Evolutionary conservation across 106 monocot species (phyloP), one percentile per base, ranked within the genome.

Genomic region (Dendrobium officinale): DNA sequence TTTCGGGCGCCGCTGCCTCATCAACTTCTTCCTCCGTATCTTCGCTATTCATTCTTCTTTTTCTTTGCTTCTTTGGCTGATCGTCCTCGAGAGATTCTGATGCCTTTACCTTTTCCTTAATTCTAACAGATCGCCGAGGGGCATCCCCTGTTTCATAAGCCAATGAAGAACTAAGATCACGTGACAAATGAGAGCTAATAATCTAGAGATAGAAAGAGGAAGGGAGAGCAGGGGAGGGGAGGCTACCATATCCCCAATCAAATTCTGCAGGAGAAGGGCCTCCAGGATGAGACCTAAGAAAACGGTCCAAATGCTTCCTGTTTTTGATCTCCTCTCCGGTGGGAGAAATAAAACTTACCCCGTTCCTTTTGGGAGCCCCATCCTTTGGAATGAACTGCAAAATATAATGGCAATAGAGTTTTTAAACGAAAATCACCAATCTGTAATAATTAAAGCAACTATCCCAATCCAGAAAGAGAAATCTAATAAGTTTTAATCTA

Each of bases 301-400:
- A 92, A 33, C 81, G 86, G 44, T 86, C 84, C 77, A 95, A 77
- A 33, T 88, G 88, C 37, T 72, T 90, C 86, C 84, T 95, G 84
- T 78, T 95, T 75, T 83, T 92, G 8, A 95, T 90, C 79, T 92
- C 95, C 78, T 92, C 95, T 9, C 92, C 92, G 41, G 85, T 92
- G 20, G 95, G 92, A 27, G 95, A 75, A 66, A 92, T 75, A 73
- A 84, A 88, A 44, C 81, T 78, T 56, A 90, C 80, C 51, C 87
- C 94, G 80, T 77, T 85, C 80, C 84, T 86, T 68, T 80, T 75
- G 24, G 80, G 83, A 43, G 80, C 79, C 43, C 80, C 84, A 77
- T 80, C 79, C 82, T 87, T 88, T 15, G 86, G 85, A 51, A 18
- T 82, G 56, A 74, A 81, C 83, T 84, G 79, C 22, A 55, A 79